These are phyloP conservation scores for Tagetes erecta DNA, from an alignment of 129 eudicot genomes.

Conservation along the genomic window DNA sequence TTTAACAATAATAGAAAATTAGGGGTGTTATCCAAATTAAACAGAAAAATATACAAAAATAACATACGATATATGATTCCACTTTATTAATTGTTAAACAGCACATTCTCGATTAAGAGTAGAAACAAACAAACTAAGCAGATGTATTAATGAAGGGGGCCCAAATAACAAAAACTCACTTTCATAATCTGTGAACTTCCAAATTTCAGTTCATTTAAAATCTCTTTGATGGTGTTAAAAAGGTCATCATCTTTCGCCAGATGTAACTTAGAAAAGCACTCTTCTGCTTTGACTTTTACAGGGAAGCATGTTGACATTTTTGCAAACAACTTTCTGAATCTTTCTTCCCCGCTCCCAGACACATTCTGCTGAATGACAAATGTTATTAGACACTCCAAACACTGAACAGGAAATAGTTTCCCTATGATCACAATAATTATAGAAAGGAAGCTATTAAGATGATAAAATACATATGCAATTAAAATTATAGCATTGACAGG, in stretches of 20 bases:
- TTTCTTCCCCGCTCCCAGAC: constrained; percentile 45
- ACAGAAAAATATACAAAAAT: background rate
- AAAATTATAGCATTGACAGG: constrained; percentile 10
- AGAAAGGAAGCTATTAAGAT: constrained; percentile 6
- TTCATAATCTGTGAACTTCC: constrained; percentile 41
- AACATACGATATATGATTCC: background rate
- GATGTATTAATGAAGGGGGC: background rate
- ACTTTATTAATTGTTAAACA: background rate
- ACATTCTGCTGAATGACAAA: constrained; percentile 44
- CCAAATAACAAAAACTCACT: constrained; percentile 43
- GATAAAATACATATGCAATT: background rate
- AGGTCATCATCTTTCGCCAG: constrained; percentile 47
- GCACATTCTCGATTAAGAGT: background rate
- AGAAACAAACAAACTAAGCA: constrained; percentile 6
- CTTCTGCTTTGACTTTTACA: constrained; percentile 65
- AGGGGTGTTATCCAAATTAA: background rate
- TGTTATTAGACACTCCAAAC: background rate
- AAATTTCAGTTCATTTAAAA: constrained; percentile 45
- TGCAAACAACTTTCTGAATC: constrained; percentile 38
- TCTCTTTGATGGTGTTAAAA: constrained; percentile 42
- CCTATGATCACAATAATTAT: constrained; percentile 14
- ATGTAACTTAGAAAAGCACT: constrained; percentile 60
- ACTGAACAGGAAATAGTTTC: constrained; percentile 14
- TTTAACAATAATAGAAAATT: constrained; percentile 2
- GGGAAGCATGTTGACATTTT: constrained; percentile 83